Evolutionary conservation across 2,329 filamentous ascomycete species (phyloP).

Genomic region (Alternaria novae-zelandiae): DNA sequence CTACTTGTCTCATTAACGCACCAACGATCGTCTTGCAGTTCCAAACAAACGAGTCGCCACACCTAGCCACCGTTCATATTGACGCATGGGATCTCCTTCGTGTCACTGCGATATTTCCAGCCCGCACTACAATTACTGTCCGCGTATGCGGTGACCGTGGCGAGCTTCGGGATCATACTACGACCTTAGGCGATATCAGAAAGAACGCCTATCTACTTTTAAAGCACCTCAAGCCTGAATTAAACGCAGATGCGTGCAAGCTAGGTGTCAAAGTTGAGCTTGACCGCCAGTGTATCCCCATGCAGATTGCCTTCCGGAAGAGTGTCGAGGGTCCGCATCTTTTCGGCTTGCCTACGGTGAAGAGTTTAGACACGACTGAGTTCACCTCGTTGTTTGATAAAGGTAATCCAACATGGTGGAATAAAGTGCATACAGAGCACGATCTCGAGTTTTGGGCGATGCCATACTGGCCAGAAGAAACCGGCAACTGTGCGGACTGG

Average conservation of each 20-base stretch:
- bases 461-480: no score
- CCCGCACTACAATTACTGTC: rapidly evolving
- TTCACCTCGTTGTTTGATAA: rapidly evolving
- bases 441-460: no score
- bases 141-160: not conserved
- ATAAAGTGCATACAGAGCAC: no score
- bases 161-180: not conserved
- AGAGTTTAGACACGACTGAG: not conserved
- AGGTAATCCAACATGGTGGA: not conserved
- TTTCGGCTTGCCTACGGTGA: rapidly evolving
- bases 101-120: not conserved
- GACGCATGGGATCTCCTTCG: not conserved
- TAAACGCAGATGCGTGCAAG: not conserved
- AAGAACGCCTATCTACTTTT: not conserved
- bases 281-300: not conserved
- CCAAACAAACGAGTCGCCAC: not conserved
- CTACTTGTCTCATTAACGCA: no score
- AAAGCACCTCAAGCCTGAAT: not conserved
- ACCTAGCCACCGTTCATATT: not conserved
- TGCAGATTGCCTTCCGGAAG: not conserved
- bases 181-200: not conserved
- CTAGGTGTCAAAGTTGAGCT: not conserved
- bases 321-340: rapidly evolving
- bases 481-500: no score
- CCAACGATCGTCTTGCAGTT: not conserved